These are phyloP conservation scores for Thalassiosira hispida DNA, from an alignment of 352 stramenopile genomes.

Conservation along the genomic window DNA sequence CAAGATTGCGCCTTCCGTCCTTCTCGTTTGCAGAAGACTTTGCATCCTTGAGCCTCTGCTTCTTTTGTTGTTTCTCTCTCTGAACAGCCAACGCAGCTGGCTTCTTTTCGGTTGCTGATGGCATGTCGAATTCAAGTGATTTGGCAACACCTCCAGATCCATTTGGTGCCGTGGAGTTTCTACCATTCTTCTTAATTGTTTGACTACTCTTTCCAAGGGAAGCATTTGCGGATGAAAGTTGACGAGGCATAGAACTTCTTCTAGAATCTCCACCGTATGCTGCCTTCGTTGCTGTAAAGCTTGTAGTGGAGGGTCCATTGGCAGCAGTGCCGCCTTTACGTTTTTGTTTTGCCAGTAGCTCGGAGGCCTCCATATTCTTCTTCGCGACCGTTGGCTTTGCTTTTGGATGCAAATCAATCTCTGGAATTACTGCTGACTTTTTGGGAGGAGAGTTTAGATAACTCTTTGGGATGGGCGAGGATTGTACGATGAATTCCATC, in stretches of 20 bases:
- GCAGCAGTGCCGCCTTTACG: background rate
- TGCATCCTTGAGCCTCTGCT: constrained; percentile 32
- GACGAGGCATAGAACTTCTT: background rate
- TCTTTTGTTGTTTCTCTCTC: constrained; percentile 48
- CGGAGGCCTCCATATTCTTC: constrained; percentile 29
- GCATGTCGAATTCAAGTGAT: constrained; percentile 22
- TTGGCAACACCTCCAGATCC: background rate
- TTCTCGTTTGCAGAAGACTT: constrained; percentile 16
- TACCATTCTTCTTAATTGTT: background rate
- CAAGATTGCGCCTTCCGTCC: constrained; percentile 55
- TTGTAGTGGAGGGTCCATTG: constrained; percentile 7
- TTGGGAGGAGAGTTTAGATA: constrained; percentile 38
- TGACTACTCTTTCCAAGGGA: background rate
- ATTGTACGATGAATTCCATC: constrained; percentile 39
- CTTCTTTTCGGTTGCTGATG: constrained; percentile 17
- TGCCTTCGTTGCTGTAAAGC: background rate
- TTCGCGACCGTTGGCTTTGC: constrained; percentile 9
- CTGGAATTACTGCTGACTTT: constrained; percentile 10
- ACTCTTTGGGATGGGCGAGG: constrained; percentile 40
- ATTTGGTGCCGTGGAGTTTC: constrained; percentile 14
- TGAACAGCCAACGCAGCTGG: constrained; percentile 34
- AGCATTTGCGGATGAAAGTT: background rate
- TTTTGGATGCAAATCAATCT: constrained; percentile 8
- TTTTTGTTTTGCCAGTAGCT: constrained; percentile 16
- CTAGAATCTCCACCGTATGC: background rate